Evolutionary conservation across 352 stramenopile genomes (phyloP), one percentile per base, ranked within the genome.

Genomic region (Stramenopiles sp.): DNA sequence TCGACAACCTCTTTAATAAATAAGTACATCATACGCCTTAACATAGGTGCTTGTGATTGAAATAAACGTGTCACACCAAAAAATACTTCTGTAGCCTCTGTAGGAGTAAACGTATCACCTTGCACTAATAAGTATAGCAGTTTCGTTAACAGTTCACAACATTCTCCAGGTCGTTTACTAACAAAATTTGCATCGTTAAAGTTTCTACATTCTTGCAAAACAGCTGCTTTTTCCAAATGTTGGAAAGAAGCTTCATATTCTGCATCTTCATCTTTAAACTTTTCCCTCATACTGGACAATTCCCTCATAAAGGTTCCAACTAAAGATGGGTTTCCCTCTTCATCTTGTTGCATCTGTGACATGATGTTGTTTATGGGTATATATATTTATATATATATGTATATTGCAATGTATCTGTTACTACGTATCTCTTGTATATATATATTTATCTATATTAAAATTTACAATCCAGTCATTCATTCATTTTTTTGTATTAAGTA

Each of bases 51-150:
- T 27, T 20, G 43, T 79, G 73, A n/a, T 74, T 32, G 96, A 85
- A 99, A 99, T 27, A 99, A 90, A 88, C 99, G 99, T 0, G 96
- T 99, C 7, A 99, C 95, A 20, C 94, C 95, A 80, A 99, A 99
- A 84, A 99, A 99, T 23, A 99, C 95, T 32, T 98, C 95, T 0
- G 92, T 98, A 0, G 93, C 96, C 84, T 99, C 95, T 6, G 88
- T 90, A 43, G 86, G 93, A 7, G 90, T 96, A 78, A 99, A 95
- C 32, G 92, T 95, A 81, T 99, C 95, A 20, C 96, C 96, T 80
- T 97, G 95, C 32, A 95, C 97, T 74, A 98, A 87, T 31, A 99
- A 90, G 83, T 99, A 94, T 78, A 99, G 89, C 77, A 99, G 84
- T 85, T 99, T 98, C 27, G 96, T 98, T 86, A 99, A 98, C 77